Base-by-base conservation (phyloP, 2,329 filamentous ascomycete species). In the Talaromyces sp. region DNA sequence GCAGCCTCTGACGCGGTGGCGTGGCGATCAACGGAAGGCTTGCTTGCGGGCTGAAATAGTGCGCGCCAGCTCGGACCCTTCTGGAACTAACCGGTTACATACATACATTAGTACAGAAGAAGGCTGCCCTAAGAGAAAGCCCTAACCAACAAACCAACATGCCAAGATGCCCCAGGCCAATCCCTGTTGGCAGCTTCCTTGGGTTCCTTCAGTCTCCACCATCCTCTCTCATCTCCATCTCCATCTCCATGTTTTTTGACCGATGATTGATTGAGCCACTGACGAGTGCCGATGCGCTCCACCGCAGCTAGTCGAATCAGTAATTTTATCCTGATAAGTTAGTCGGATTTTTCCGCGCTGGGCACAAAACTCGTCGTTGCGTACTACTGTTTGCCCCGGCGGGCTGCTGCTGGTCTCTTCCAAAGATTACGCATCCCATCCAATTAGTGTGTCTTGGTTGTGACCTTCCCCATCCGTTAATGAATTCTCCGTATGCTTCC, bases 1-100 rank as follows among this genome's bases (percentile, higher is more conserved):
- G 37, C 41, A 48, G 35, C 62, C 43, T 59, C 31, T 64, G 52
- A 59, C 52, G 62, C 41, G 43, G 62, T 59, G 56, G 52, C 56
- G 62, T 24, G 54, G 43, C 22, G 62, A 64, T 64, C 61, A 57
- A 22, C 60, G 50, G 60, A 27, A 63, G 60, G 60, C 60, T 63
- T 56, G 56, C 3, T 27, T 16, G 14, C 2, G 33, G 19, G 58
- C 58, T 7, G 11, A 39, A 8, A 8, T 35, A 24, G 45, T 14
- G 33, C n/a, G n/a, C 16, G 50, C 24, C 27, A 14, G 59, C 45
- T 52, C 31, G 48, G 48, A 52, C 48, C 48, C 48, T 52, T 48
- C 45, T 24, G 4, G 9, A 5, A 6, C 19, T 47, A 16, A 14
- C 10, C 45, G 45, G 45, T 5, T n/a, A 41, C 39, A 41, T 41